Base-by-base conservation (phyloP, 768 basidiomycete genomes). In the Guyanaporus albipodus region DNA sequence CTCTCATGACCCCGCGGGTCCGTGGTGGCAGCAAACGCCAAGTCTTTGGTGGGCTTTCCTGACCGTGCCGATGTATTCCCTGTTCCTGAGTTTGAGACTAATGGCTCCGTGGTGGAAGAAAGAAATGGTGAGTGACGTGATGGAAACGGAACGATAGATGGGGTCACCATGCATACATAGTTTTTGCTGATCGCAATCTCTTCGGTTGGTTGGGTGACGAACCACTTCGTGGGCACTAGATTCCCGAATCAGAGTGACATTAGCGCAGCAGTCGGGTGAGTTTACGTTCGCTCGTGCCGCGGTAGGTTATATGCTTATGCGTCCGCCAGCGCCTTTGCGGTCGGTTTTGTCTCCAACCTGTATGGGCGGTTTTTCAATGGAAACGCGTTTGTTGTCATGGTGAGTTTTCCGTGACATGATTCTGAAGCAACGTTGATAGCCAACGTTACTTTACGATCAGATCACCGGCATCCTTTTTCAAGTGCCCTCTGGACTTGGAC, bases 381-480 rank as follows among this genome's bases (percentile, higher is more conserved):
- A 11, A 82, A 83, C 41, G 80, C 86, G 2, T 91, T 91, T 59
- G 85, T 89, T 18, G 80, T 91, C 49, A 88, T 90, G 80, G 86
- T 87, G 34, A 28, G 75, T 64, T 22, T 29, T 28, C 4, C 12
- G 7, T 15, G 12, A 11, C 32, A 24, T 12, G 22, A 34, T 29
- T 11, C 32, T 18, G 21, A 39, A 38, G 19, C 19, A 22, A 15
- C 15, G 26, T 36, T 4, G 17, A 28, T 44, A n/a, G n/a, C n/a
- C n/a, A n/a, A n/a, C n/a, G 38, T 24, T 15, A 21, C 38, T 22
- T 11, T 1, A 15, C 18, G 28, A 28, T 23, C 40, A 69, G 75
- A 83, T 87, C 52, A 87, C 85, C 0, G 88, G 85, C 19, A 86
- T 92, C 38, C 72, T 91, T 14, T 87, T 91, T 70, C 91, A 92